phyloP scores from a whole-genome alignment of 1,284 basidiomycete genomes.

The Ustanciosporium gigantosporum region DNA sequence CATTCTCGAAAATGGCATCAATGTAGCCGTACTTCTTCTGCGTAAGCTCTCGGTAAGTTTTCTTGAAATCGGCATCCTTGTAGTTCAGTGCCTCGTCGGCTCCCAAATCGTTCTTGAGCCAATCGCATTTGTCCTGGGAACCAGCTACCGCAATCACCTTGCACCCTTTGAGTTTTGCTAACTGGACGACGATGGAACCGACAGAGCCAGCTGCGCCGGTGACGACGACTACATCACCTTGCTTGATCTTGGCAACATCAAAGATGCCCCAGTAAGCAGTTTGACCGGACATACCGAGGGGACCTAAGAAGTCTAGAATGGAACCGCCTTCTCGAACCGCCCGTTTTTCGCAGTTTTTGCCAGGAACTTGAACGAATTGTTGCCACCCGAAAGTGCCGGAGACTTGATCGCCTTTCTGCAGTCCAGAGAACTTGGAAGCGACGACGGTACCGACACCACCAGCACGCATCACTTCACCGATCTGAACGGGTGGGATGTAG shows the following conservation, averaged over 20 bases:
- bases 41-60: constrained; percentile 70
- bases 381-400: constrained; percentile 46
- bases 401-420: constrained; percentile 41
- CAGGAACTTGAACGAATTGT: constrained; percentile 32
- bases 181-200: constrained; percentile 67
- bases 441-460: constrained; percentile 73
- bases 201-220: constrained; percentile 52
- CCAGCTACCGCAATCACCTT: constrained; percentile 84
- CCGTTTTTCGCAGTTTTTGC: constrained; percentile 36
- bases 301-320: constrained; percentile 56
- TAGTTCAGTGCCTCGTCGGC: constrained; percentile 84
- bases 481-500: constrained; percentile 69
- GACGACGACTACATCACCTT: constrained; percentile 49
- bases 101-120: constrained; percentile 78
- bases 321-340: constrained; percentile 17
- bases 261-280: constrained; percentile 61
- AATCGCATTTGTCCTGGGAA: constrained; percentile 76
- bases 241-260: constrained; percentile 43
- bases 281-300: constrained; percentile 58
- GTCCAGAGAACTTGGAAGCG: constrained; percentile 48
- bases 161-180: constrained; percentile 63
- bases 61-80: constrained; percentile 69
- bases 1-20: constrained; percentile 46
- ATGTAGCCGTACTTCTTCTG: constrained; percentile 57
- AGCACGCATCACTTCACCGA: constrained; percentile 80